A percentile compares a stretch with the other conserved stretches of the same genome.
Evolutionary conservation across 176 grass and related monocot species (phyloP).

Genomic region (Aegilops bicornis): DNA sequence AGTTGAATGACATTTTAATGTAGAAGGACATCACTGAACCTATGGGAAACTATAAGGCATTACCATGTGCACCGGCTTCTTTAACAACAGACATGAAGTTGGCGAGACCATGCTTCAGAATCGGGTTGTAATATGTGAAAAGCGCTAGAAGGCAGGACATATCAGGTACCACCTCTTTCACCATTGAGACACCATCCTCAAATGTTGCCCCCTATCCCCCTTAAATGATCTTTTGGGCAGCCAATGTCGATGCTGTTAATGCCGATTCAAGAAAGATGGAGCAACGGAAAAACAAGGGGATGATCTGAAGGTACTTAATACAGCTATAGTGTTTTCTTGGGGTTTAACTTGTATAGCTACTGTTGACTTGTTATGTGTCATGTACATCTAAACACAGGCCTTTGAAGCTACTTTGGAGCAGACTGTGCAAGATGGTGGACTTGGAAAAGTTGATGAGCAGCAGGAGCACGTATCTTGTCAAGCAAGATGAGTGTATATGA

Average conservation of each 20-base stretch:
- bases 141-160: slow-evolving; percentile 78
- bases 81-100: slow-evolving; percentile 78
- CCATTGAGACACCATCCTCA: slow-evolving; percentile 88
- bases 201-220: slow-evolving; percentile 58
- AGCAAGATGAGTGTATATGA: slow-evolving; percentile 94
- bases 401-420: slow-evolving; percentile 75
- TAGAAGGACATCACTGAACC: slow-evolving; percentile 2
- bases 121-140: slow-evolving; percentile 96
- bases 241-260: slow-evolving; percentile 60
- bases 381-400: slow-evolving; percentile 44
- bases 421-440: slow-evolving; percentile 71
- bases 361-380: slow-evolving; percentile 18
- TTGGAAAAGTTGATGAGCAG: slow-evolving; percentile 82
- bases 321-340: not conserved
- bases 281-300: slow-evolving; percentile 59
- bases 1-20: not conserved
- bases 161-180: slow-evolving; percentile 81
- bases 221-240: slow-evolving; percentile 36
- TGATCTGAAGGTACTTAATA: slow-evolving; percentile 70
- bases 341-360: not conserved
- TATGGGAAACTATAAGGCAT: not conserved
- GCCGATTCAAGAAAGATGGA: slow-evolving; percentile 60
- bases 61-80: slow-evolving; percentile 82
- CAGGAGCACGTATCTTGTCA: slow-evolving; percentile 69
- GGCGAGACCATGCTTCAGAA: slow-evolving; percentile 77